These are phyloP conservation scores for Chrysanthemum seticuspe DNA, from an alignment of 129 eudicot species.

Conservation along the genomic window DNA sequence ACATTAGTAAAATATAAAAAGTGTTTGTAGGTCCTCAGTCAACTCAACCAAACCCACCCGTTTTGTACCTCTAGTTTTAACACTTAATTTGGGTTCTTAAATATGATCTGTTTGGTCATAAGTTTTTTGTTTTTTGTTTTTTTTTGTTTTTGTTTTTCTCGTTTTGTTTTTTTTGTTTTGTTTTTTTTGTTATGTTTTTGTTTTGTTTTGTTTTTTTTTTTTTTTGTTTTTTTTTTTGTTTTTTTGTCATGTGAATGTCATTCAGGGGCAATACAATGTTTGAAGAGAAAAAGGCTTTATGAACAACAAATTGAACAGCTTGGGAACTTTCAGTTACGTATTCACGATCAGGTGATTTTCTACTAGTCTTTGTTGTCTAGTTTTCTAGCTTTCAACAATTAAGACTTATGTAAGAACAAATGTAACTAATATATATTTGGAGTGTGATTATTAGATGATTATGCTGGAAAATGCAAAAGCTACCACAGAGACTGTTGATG, in stretches of 20 bases:
- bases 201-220: too few species aligned
- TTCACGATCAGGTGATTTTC: slow-evolving; percentile 33
- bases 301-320: slow-evolving; percentile 39
- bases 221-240: too few species aligned
- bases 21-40: too few species aligned
- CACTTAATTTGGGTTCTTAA: too few species aligned
- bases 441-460: slow-evolving; percentile 21
- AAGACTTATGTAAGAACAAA: not conserved
- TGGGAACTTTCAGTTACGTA: slow-evolving; percentile 33
- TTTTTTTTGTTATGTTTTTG: too few species aligned
- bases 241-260: not conserved
- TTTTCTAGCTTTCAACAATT: not conserved
- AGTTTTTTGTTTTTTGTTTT: too few species aligned
- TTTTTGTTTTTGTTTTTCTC: too few species aligned
- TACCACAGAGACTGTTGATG: slow-evolving; percentile 29
- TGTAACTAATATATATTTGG: not conserved
- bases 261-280: slow-evolving; percentile 41
- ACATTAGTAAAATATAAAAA: too few species aligned
- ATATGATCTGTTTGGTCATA: too few species aligned
- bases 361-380: not conserved
- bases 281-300: slow-evolving; percentile 33
- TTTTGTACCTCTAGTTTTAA: too few species aligned
- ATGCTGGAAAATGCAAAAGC: slow-evolving; percentile 29
- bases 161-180: too few species aligned
- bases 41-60: too few species aligned